Conservation (phyloP, 768 basidiomycete species). For the Pleurotus salmoneostramineus region DNA sequence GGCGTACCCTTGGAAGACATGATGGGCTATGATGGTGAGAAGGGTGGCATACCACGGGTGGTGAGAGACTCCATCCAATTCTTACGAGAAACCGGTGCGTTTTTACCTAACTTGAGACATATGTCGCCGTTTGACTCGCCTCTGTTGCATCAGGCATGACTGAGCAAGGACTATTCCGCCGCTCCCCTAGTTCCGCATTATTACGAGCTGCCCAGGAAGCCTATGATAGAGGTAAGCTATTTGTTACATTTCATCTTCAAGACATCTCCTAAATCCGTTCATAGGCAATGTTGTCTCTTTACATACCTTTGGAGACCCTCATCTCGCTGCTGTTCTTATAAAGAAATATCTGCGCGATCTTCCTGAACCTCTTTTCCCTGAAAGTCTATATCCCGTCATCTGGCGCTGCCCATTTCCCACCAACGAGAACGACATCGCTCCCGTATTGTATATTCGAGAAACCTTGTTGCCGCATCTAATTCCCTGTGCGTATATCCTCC, state of each 20-base stretch:
- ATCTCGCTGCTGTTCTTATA: constrained; percentile 79
- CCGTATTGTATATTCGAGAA: constrained; percentile 65
- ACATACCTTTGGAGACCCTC: constrained; percentile 69
- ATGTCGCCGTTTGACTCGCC: too few species aligned
- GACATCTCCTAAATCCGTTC: background rate
- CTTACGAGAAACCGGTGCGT: constrained; percentile 54
- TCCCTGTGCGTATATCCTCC: constrained; percentile 68
- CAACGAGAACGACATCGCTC: constrained; percentile 52
- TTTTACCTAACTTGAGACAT: background rate
- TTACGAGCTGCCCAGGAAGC: constrained; percentile 77
- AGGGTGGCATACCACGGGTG: constrained; percentile 77
- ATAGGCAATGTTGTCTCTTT: constrained; percentile 77
- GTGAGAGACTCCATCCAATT: constrained; percentile 73
- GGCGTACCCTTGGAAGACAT: constrained; percentile 79
- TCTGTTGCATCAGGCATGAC: constrained; percentile 40
- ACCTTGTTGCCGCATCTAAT: constrained; percentile 62
- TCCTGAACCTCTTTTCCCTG: constrained; percentile 75
- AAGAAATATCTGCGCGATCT: constrained; percentile 85
- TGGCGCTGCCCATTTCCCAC: constrained; percentile 62
- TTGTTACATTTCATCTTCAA: background rate
- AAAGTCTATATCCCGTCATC: constrained; percentile 60
- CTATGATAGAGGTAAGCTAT: constrained; percentile 66
- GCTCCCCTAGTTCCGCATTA: constrained; percentile 70
- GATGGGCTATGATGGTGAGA: constrained; percentile 83
- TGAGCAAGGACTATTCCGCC: constrained; percentile 78